Evolutionary conservation across 148 eudicot species (phyloP).

Genomic region (Vaccinium macrocarpon): DNA sequence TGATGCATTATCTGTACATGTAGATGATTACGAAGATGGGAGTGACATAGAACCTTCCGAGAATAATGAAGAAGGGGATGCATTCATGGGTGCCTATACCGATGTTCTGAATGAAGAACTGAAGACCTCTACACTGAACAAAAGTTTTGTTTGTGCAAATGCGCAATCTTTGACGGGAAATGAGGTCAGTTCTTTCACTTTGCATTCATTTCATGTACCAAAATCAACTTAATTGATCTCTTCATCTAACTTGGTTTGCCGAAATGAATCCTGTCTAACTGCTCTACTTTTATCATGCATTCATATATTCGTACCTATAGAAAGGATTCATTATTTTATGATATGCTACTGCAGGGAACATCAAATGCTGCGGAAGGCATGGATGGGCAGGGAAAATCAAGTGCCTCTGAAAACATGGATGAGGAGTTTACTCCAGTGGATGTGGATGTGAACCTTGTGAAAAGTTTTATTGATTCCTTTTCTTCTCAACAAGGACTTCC

Average conservation of each 20-base stretch:
- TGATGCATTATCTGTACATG: constrained; percentile 11
- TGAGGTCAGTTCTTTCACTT: constrained; percentile 43
- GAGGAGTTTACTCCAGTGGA: constrained; percentile 82
- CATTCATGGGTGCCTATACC: constrained; percentile 71
- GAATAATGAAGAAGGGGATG: constrained; percentile 33
- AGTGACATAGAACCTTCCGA: constrained; percentile 51
- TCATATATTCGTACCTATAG: neutral
- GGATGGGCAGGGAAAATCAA: constrained; percentile 53
- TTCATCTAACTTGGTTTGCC: neutral
- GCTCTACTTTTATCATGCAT: neutral
- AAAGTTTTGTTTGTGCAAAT: constrained; percentile 75
- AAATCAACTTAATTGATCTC: neutral
- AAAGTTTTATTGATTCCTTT: constrained; percentile 84
- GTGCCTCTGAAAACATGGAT: constrained; percentile 50
- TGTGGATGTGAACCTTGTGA: constrained; percentile 89
- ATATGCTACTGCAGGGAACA: neutral
- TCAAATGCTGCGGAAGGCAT: neutral
- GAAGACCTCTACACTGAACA: constrained; percentile 56
- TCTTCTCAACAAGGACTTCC: constrained; percentile 90
- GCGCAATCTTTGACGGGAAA: constrained; percentile 42
- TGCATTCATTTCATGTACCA: neutral
- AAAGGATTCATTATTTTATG: neutral
- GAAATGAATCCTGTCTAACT: neutral
- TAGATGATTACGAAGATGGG: constrained; percentile 70
- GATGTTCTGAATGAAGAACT: constrained; percentile 67